Conservation (phyloP, 1,284 basidiomycete genomes). For the Austroboletus novae-zelandiae region DNA sequence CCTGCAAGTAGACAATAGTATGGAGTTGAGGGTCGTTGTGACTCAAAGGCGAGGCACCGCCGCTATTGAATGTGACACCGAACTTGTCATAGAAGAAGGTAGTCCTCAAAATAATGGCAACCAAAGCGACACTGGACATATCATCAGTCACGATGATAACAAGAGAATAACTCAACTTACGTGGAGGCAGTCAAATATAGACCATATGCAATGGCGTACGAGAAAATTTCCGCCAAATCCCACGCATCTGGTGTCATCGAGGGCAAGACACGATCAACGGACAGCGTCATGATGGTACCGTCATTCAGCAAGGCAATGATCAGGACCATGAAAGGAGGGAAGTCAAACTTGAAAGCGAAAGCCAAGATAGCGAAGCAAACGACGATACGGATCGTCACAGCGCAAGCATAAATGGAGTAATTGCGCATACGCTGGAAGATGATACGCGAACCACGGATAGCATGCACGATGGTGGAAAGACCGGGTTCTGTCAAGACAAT, state of each 20-base stretch:
- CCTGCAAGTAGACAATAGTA: constrained; percentile 84
- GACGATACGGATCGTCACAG: constrained; percentile 97
- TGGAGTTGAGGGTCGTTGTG: constrained; percentile 78
- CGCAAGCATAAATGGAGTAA: constrained; percentile 78
- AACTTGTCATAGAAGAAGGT: constrained; percentile 90
- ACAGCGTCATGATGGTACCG: constrained; percentile 98
- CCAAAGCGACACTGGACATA: constrained; percentile 64
- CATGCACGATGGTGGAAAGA: constrained; percentile 84
- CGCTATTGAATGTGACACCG: constrained; percentile 57
- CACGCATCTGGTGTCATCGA: constrained; percentile 91
- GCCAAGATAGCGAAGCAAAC: constrained; percentile 95
- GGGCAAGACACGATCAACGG: constrained; percentile 94
- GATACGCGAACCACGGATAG: constrained; percentile 81
- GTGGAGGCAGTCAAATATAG: constrained; percentile 90
- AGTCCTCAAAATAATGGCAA: constrained; percentile 84
- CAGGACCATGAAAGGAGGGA: constrained; percentile 99
- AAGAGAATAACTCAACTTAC: constrained; percentile 40
- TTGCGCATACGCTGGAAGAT: constrained; percentile 90
- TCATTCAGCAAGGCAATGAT: constrained; percentile 97
- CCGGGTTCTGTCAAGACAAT: constrained; percentile 84
- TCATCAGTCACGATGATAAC: constrained; percentile 8
- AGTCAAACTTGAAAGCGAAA: constrained; percentile 95
- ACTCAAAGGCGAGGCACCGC: constrained; percentile 40
- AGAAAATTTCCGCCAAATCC: constrained; percentile 96
- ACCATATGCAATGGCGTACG: constrained; percentile 93